Evolutionary conservation across 176 grass and related monocot species (phyloP).

Genomic region (Paspalum notatum): DNA sequence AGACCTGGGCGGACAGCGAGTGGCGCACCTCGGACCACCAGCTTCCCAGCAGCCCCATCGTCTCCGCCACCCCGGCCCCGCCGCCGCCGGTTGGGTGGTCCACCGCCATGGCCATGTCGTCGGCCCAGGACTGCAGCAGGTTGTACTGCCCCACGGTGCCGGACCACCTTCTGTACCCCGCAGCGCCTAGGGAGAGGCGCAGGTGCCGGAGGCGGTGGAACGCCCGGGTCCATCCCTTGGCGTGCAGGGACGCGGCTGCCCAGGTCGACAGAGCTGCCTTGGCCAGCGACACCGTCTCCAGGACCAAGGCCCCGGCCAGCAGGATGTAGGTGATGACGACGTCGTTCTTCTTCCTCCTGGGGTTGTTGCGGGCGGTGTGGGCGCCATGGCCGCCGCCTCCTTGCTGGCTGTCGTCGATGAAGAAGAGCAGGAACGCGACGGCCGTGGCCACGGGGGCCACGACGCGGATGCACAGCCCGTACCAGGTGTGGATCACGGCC

Average conservation of each 20-base stretch:
- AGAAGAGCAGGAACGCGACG: background rate
- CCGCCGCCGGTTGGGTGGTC: no score
- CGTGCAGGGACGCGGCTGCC: background rate
- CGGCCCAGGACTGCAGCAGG: background rate
- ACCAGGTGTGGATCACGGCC: background rate
- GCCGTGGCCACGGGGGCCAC: background rate
- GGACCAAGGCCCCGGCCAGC: background rate
- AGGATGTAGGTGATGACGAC: background rate
- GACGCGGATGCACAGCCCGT: slow-evolving; percentile 26
- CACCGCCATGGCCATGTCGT: background rate
- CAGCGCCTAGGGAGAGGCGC: background rate
- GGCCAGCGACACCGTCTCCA: background rate
- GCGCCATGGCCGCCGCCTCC: no score
- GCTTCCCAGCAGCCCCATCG: no score
- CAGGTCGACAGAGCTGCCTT: background rate
- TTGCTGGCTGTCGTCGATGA: no score
- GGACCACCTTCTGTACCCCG: background rate
- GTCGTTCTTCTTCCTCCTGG: background rate
- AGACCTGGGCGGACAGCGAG: background rate
- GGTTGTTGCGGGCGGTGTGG: no score
- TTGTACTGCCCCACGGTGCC: background rate
- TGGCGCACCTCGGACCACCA: no score
- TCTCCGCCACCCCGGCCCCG: no score
- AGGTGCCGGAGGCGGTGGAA: background rate
- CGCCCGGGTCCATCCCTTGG: background rate